Evolutionary conservation across 495 filamentous ascomycete species (phyloP).

Genomic region (Tuber microsphaerosporum): DNA sequence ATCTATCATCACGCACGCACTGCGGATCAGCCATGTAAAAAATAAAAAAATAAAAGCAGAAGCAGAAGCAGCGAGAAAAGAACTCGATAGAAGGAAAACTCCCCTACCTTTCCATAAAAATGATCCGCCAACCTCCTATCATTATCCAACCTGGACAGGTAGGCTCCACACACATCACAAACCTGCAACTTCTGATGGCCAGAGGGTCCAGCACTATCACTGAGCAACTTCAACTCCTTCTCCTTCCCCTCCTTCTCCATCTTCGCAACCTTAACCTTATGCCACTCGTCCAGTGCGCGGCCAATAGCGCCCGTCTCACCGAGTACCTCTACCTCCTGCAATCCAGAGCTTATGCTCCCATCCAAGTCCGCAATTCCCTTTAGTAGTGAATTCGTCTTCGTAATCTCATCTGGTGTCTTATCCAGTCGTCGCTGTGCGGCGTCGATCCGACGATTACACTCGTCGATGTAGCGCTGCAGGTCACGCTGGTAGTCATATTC

Average conservation of each 20-base stretch:
- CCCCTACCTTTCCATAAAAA: conserved; percentile 80
- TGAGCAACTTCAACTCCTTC: conserved; percentile 81
- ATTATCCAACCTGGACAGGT: conserved; percentile 84
- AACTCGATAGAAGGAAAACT: background rate
- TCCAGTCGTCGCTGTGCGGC: conserved; percentile 81
- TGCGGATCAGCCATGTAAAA: background rate
- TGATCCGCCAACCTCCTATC: conserved; percentile 90
- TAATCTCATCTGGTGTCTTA: conserved; percentile 96
- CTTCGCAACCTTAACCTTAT: conserved; percentile 71
- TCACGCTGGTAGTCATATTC: conserved; percentile 95
- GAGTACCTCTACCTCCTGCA: conserved; percentile 77
- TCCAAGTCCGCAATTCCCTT: conserved; percentile 80
- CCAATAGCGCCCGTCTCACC: conserved; percentile 74
- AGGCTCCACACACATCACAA: conserved; percentile 95
- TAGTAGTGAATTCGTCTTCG: conserved; percentile 86
- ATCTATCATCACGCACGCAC: conserved; percentile 48
- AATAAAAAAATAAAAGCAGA: background rate
- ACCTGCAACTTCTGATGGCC: conserved; percentile 98
- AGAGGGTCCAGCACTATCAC: conserved; percentile 80
- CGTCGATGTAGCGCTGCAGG: conserved; percentile 89
- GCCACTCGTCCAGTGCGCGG: conserved; percentile 75
- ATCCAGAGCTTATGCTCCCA: conserved; percentile 69
- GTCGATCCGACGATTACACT: conserved; percentile 92
- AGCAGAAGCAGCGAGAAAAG: conserved; percentile 2
- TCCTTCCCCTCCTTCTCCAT: conserved; percentile 77